Conservation (phyloP, 192 early-diverging fungal genomes). For the Coemansia sp. region DNA sequence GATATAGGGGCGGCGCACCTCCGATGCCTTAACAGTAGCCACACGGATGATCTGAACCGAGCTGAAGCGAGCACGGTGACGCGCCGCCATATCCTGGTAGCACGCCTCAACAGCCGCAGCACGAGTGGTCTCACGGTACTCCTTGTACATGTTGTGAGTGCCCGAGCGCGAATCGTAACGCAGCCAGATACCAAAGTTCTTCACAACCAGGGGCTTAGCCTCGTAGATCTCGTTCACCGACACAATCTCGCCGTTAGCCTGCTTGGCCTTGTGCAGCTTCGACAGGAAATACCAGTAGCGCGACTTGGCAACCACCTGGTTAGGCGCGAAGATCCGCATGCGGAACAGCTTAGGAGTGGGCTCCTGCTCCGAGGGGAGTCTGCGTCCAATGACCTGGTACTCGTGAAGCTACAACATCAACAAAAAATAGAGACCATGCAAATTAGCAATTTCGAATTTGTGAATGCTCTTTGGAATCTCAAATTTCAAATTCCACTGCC, state of each 20-base stretch:
- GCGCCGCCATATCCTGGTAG: constrained; percentile 99
- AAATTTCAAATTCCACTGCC: neutral
- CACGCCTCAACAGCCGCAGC: constrained; percentile 66
- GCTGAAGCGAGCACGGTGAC: constrained; percentile 95
- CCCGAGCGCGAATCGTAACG: constrained; percentile 99
- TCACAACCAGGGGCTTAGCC: constrained; percentile 85
- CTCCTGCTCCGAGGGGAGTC: constrained; percentile 89
- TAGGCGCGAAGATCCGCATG: constrained; percentile 98
- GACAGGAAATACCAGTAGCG: constrained; percentile 99
- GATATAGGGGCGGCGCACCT: constrained; percentile 97
- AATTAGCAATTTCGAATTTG: neutral
- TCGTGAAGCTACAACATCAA: constrained; percentile 53
- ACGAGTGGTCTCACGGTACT: constrained; percentile 97
- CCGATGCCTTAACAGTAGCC: constrained; percentile 80
- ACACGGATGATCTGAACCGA: constrained; percentile 99
- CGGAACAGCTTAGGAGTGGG: constrained; percentile 92
- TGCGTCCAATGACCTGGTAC: constrained; percentile 92
- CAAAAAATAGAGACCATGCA: neutral
- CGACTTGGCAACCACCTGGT: constrained; percentile 97
- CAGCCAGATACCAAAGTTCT: constrained; percentile 99
- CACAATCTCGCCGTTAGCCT: constrained; percentile 97
- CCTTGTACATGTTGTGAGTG: constrained; percentile 99
- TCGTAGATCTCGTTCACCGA: constrained; percentile 97
- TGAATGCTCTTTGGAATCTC: neutral
- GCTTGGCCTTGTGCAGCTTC: constrained; percentile 99